A percentile compares a stretch with the other conserved stretches of the same genome.
These are phyloP conservation scores for Phalaenopsis aphrodite DNA, from an alignment of 106 monocot species.

Conservation along the genomic window DNA sequence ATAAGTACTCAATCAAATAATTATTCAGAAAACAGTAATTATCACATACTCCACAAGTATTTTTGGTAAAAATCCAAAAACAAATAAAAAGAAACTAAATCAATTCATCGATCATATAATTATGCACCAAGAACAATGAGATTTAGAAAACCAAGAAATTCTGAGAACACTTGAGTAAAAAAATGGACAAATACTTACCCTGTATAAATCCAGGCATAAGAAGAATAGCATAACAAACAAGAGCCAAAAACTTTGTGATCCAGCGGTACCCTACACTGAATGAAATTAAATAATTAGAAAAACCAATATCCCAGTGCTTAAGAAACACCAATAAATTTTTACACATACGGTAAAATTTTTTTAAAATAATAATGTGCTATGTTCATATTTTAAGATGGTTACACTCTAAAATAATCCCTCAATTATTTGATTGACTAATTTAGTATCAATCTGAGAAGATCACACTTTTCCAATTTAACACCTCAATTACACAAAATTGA, in stretches of 20 bases:
- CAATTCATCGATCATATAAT: not conserved
- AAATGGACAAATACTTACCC: slow-evolving; percentile 33
- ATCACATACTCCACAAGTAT: not conserved
- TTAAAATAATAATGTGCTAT: not conserved
- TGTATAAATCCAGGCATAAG: slow-evolving; percentile 97
- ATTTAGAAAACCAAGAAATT: not conserved
- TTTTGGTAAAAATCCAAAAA: not conserved
- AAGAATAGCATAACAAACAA: slow-evolving; percentile 76
- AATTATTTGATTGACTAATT: too few relatives aligned
- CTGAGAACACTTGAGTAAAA: not conserved
- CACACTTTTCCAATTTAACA: too few relatives aligned
- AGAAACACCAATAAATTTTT: not conserved
- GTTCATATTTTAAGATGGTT: not conserved
- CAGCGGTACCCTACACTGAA: slow-evolving; percentile 94
- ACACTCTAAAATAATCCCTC: too few relatives aligned
- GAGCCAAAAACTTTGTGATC: slow-evolving; percentile 83
- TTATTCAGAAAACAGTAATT: not conserved
- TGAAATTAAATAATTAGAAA: slow-evolving; percentile 11
- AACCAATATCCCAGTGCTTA: not conserved
- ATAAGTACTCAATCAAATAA: not conserved
- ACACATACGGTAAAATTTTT: not conserved
- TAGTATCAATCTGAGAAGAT: too few relatives aligned
- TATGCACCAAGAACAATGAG: not conserved
- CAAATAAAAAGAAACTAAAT: not conserved
- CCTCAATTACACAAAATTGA: too few relatives aligned